These are phyloP conservation scores for Lactifluus subvellereus DNA, from an alignment of 768 basidiomycete genomes.

Conservation along the genomic window DNA sequence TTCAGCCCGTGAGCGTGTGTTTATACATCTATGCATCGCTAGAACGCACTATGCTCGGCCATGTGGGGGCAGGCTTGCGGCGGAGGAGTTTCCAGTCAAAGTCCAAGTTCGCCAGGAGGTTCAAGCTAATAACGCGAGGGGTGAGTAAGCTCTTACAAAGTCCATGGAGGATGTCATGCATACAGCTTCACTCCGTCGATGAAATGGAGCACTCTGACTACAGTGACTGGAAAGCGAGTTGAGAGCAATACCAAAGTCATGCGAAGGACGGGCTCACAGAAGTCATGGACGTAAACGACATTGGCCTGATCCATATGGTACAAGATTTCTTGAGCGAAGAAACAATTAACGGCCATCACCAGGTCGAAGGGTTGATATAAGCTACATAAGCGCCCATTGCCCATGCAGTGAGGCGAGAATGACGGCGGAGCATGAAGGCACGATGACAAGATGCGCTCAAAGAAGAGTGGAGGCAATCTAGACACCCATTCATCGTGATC, in stretches of 20 bases:
- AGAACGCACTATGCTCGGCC: background rate
- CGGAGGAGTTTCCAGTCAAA: slow-evolving; percentile 3
- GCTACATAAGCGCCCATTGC: too few relatives aligned
- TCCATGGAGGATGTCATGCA: background rate
- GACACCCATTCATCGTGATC: too few relatives aligned
- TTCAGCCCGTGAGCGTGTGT: background rate
- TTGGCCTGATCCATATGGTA: background rate
- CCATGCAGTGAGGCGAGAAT: background rate
- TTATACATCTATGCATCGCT: too few relatives aligned
- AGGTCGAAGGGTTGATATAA: too few relatives aligned
- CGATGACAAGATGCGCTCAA: background rate
- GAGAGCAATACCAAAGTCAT: background rate
- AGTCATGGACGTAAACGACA: background rate
- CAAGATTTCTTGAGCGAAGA: too few relatives aligned
- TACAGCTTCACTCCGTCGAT: slow-evolving; percentile 9
- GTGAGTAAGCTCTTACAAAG: background rate
- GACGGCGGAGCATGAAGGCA: background rate
- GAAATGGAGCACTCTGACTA: slow-evolving; percentile 7
- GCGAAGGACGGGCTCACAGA: background rate
- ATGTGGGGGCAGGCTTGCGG: background rate
- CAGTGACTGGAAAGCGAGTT: background rate
- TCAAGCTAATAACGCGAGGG: too few relatives aligned
- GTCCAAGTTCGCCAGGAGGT: too few relatives aligned
- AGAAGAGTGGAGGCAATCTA: too few relatives aligned
- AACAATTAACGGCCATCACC: too few relatives aligned